Evolutionary conservation across 2,329 filamentous ascomycete genomes (phyloP).

Genomic region (Cercospora nicotianae): DNA sequence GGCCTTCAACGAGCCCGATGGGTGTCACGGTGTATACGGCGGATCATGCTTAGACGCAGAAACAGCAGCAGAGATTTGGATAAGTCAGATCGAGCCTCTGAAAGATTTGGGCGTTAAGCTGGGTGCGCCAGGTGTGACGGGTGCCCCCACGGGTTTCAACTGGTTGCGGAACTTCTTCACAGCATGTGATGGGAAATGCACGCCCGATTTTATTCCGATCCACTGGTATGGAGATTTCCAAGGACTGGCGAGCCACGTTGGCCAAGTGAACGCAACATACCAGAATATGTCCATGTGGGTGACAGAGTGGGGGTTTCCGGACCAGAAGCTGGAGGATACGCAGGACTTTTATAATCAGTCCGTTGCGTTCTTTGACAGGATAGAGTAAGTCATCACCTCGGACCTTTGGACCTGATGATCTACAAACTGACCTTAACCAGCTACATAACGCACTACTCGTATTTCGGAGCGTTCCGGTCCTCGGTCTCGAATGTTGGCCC

Average conservation of each 20-base stretch:
- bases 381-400: slow-evolving; percentile 41
- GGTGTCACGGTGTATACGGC: slow-evolving; percentile 54
- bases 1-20: slow-evolving; percentile 80
- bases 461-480: slow-evolving; percentile 70
- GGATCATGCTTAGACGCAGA: slow-evolving; percentile 58
- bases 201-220: slow-evolving; percentile 52
- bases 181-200: slow-evolving; percentile 54
- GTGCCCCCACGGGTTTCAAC: slow-evolving; percentile 57
- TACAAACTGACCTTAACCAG: slow-evolving; percentile 11
- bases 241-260: slow-evolving; percentile 66
- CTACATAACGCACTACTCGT: slow-evolving; percentile 67
- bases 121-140: slow-evolving; percentile 70
- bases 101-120: slow-evolving; percentile 62
- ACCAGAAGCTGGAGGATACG: slow-evolving; percentile 57
- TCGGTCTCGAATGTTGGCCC: slow-evolving; percentile 70
- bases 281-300: slow-evolving; percentile 66
- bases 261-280: slow-evolving; percentile 55
- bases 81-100: slow-evolving; percentile 69
- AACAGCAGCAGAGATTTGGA: slow-evolving; percentile 67
- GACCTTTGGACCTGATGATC: background rate
- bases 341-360: slow-evolving; percentile 69
- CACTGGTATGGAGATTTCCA: slow-evolving; percentile 66
- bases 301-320: slow-evolving; percentile 69
- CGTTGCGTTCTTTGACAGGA: slow-evolving; percentile 65
- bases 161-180: slow-evolving; percentile 69